These are phyloP conservation scores for Aspergillus flavus DNA, from an alignment of 2,329 filamentous ascomycete genomes.

Conservation along the genomic window DNA sequence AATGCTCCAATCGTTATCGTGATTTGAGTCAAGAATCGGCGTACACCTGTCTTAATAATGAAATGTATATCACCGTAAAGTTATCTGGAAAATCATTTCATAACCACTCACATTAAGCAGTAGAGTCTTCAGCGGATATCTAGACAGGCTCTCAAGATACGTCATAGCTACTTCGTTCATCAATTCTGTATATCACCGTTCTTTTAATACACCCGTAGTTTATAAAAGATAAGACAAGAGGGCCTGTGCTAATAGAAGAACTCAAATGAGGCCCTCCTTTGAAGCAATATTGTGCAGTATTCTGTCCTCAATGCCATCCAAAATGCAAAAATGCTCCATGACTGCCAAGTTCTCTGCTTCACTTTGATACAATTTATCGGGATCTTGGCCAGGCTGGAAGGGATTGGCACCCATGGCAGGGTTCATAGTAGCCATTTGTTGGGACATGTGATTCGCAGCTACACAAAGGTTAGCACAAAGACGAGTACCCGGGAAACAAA, in stretches of 20 bases:
- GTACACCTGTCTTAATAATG: no score
- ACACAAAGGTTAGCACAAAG: not conserved
- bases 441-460: constrained; percentile 90
- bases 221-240: not conserved
- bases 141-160: no score
- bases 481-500: constrained; percentile 1
- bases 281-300: constrained; percentile 60
- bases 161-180: not conserved
- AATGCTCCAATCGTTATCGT: not conserved
- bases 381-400: constrained; percentile 90
- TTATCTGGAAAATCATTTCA: not conserved
- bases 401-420: constrained; percentile 68
- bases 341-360: constrained; percentile 97
- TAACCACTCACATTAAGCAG: not conserved
- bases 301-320: constrained; percentile 85
- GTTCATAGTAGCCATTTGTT: constrained; percentile 77
- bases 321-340: constrained; percentile 86
- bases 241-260: not conserved
- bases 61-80: not conserved
- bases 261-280: constrained; percentile 11
- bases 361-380: constrained; percentile 88
- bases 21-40: not conserved
- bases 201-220: not conserved
- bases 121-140: not conserved
- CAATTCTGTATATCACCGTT: not conserved